A percentile compares a stretch with the other conserved stretches of the same genome.
phyloP scores from a whole-genome alignment of 805 yeast genomes.

The Vanderwaltozyma tropicalis region DNA sequence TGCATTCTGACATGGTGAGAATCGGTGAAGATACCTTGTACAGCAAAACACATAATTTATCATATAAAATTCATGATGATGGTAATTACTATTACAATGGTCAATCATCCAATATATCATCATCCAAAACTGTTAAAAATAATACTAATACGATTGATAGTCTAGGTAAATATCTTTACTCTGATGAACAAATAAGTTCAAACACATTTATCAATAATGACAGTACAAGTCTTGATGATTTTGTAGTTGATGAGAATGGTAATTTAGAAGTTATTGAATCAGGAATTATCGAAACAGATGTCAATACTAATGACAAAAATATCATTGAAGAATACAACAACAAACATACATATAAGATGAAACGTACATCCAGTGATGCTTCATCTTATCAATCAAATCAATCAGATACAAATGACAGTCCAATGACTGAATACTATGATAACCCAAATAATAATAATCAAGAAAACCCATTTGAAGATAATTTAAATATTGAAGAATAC shows the following conservation, averaged over 20 bases:
- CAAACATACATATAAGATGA: constrained; percentile 11
- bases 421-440: too few species aligned
- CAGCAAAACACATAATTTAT: constrained; percentile 14
- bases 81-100: constrained; percentile 21
- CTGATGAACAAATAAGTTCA: background rate
- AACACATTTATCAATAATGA: background rate
- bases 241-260: constrained; percentile 16
- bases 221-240: constrained; percentile 4
- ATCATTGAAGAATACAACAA: constrained; percentile 15
- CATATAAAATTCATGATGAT: constrained; percentile 15
- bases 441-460: too few species aligned
- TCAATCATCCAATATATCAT: background rate
- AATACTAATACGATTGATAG: background rate
- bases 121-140: background rate
- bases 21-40: constrained; percentile 10
- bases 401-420: too few species aligned
- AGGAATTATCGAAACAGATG: background rate
- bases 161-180: background rate
- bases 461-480: too few species aligned
- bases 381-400: too few species aligned
- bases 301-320: constrained; percentile 4
- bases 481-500: background rate
- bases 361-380: background rate
- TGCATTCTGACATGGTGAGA: background rate
- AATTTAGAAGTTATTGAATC: constrained; percentile 4